phyloP scores from a whole-genome alignment of 2,329 filamentous ascomycete genomes.

The Dothidotthia symphoricarpi region DNA sequence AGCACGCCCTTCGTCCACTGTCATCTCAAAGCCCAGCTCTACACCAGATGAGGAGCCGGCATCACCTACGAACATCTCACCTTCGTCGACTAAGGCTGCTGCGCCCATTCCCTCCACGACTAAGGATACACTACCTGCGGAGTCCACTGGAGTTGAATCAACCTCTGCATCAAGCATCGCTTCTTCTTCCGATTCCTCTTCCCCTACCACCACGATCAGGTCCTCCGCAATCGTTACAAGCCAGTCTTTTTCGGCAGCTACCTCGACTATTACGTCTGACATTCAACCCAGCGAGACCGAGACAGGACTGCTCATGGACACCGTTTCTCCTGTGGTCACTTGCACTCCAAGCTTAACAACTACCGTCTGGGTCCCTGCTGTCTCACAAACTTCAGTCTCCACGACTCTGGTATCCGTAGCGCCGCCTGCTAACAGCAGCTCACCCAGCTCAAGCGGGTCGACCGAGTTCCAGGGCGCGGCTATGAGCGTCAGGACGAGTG shows the following conservation, averaged over 20 bases:
- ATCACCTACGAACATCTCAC: neutral
- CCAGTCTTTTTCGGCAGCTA: neutral
- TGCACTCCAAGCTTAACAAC: constrained; percentile 27
- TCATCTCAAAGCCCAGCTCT: constrained; percentile 18
- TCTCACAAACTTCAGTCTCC: constrained; percentile 10
- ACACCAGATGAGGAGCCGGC: constrained; percentile 8
- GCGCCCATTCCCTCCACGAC: constrained; percentile 4
- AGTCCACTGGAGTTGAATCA: constrained; percentile 9
- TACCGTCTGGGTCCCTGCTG: constrained; percentile 27
- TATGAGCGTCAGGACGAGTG: constrained; percentile 13
- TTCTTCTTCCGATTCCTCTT: constrained; percentile 3
- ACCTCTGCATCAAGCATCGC: constrained; percentile 4
- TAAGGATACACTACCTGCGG: constrained; percentile 6
- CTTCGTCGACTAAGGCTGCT: constrained; percentile 5
- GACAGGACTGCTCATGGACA: no score
- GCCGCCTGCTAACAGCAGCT: constrained; percentile 26
- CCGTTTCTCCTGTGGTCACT: constrained; percentile 3
- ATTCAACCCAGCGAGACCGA: neutral
- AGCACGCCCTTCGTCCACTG: constrained; percentile 2
- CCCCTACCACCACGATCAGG: constrained; percentile 5
- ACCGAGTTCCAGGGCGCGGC: constrained; percentile 28
- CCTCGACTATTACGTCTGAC: constrained; percentile 2
- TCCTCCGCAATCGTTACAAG: constrained; percentile 5
- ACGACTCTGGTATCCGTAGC: constrained; percentile 12
- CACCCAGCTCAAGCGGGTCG: constrained; percentile 13